Evolutionary conservation across 306 rosid species (phyloP).

Genomic region (Hylodesmum podocarpum): DNA sequence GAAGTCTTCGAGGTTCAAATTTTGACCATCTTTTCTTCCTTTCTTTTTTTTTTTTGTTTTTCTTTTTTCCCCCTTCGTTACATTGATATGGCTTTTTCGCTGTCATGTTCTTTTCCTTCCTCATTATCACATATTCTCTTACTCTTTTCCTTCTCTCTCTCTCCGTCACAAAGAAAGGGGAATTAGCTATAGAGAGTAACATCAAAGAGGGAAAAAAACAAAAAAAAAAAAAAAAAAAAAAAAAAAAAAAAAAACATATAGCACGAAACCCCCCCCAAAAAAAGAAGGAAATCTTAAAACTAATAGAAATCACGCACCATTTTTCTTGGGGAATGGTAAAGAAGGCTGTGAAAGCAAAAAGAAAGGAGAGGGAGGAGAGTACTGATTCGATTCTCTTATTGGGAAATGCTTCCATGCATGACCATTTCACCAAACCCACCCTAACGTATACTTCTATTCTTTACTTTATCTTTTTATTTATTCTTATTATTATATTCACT

Average conservation of each 20-base stretch:
- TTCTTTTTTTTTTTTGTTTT: too few species aligned
- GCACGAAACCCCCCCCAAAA: slow-evolving; percentile 6
- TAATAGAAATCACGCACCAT: slow-evolving; percentile 49
- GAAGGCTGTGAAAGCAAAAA: slow-evolving; percentile 96
- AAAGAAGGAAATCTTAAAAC: background rate
- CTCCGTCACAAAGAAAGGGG: background rate
- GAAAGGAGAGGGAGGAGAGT: slow-evolving; percentile 55
- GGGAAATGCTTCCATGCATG: slow-evolving; percentile 97
- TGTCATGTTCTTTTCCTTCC: slow-evolving; percentile 66
- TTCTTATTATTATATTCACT: background rate
- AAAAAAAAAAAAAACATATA: too few species aligned
- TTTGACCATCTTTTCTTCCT: slow-evolving; percentile 96
- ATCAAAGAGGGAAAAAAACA: slow-evolving; percentile 17
- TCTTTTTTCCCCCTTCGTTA: slow-evolving; percentile 45
- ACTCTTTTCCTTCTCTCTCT: slow-evolving; percentile 31
- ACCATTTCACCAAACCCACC: slow-evolving; percentile 44
- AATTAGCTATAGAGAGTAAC: background rate
- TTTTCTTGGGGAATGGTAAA: slow-evolving; percentile 92
- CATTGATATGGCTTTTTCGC: slow-evolving; percentile 65
- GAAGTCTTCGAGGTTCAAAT: slow-evolving; percentile 89
- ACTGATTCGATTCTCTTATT: slow-evolving; percentile 94
- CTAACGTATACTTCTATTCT: slow-evolving; percentile 46
- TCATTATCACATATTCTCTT: slow-evolving; percentile 34
- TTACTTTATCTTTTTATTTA: slow-evolving; percentile 43
- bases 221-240: too few species aligned